These are phyloP conservation scores for Mycena belliarum DNA, from an alignment of 768 basidiomycete species.

Conservation along the genomic window DNA sequence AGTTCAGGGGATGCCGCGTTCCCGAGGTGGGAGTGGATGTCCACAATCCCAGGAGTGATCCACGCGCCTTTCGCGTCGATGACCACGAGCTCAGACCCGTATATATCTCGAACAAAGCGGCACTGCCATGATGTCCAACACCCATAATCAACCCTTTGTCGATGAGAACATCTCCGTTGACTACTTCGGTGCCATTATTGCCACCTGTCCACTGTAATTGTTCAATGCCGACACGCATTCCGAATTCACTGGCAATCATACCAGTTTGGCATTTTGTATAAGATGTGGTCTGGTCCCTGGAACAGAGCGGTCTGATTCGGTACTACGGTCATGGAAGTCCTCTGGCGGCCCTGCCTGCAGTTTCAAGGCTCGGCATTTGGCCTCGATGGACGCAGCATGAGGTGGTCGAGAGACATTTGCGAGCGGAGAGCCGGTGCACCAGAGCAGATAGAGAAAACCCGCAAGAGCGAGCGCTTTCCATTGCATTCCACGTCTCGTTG, in stretches of 20 bases:
- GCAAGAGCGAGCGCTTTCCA: background rate
- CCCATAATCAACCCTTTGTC: conserved; percentile 67
- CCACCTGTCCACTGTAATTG: conserved; percentile 65
- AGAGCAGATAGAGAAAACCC: background rate
- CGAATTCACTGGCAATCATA: background rate
- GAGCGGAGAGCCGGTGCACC: background rate
- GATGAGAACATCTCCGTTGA: conserved; percentile 67
- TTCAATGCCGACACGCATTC: background rate
- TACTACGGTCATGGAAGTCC: conserved; percentile 50
- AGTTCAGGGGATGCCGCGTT: conserved; percentile 52
- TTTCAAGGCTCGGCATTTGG: conserved; percentile 44
- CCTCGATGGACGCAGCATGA: background rate
- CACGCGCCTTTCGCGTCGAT: conserved; percentile 70
- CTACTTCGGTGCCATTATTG: conserved; percentile 64
- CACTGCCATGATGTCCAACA: conserved; percentile 48
- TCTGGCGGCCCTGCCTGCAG: conserved; percentile 43
- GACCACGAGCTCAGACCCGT: conserved; percentile 43
- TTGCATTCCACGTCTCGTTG: background rate
- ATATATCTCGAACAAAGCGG: conserved; percentile 28
- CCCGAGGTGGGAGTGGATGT: conserved; percentile 71
- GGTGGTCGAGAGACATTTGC: background rate
- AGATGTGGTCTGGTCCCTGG: conserved; percentile 62
- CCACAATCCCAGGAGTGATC: conserved; percentile 78
- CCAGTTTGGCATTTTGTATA: conserved; percentile 71
- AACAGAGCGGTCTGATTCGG: conserved; percentile 65